Conservation (phyloP, 768 basidiomycete genomes). For the Kockovaella imperatae region DNA sequence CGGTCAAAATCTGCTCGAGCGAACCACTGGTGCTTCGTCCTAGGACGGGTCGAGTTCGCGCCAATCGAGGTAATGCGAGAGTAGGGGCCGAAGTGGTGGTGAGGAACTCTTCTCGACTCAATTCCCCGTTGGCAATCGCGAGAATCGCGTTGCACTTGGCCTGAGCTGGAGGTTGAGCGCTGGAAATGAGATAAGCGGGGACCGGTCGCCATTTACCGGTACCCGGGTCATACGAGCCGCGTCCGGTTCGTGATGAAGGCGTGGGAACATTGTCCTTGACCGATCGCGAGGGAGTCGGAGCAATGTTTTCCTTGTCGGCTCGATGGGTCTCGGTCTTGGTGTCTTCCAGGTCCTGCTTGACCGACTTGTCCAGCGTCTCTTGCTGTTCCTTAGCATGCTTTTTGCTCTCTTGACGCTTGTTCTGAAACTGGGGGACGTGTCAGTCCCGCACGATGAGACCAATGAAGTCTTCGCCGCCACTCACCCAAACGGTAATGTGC, state of each 20-base stretch:
- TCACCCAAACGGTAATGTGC: conserved; percentile 28
- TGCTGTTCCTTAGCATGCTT: neutral
- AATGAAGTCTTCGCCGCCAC: neutral
- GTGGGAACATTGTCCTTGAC: no score
- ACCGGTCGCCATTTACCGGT: conserved; percentile 30
- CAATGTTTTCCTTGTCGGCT: neutral
- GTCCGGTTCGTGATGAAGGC: conserved; percentile 12
- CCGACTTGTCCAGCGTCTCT: conserved; percentile 5
- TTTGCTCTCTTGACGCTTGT: conserved; percentile 2
- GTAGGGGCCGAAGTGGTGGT: conserved; percentile 1
- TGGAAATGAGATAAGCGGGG: conserved; percentile 14
- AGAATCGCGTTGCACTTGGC: conserved; percentile 10
- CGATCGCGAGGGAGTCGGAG: neutral
- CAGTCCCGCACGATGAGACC: neutral
- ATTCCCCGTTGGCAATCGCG: conserved; percentile 15
- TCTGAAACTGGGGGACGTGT: conserved; percentile 19
- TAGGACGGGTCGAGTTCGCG: neutral
- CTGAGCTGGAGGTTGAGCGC: conserved; percentile 12
- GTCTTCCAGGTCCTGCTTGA: neutral
- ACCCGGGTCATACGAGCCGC: conserved; percentile 21
- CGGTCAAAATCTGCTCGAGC: conserved; percentile 17
- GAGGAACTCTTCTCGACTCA: conserved; percentile 20
- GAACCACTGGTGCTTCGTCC: conserved; percentile 3
- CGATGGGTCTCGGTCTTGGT: neutral
- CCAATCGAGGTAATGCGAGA: neutral